Conservation (phyloP, 495 filamentous ascomycete species). For the Platismatia glauca region DNA sequence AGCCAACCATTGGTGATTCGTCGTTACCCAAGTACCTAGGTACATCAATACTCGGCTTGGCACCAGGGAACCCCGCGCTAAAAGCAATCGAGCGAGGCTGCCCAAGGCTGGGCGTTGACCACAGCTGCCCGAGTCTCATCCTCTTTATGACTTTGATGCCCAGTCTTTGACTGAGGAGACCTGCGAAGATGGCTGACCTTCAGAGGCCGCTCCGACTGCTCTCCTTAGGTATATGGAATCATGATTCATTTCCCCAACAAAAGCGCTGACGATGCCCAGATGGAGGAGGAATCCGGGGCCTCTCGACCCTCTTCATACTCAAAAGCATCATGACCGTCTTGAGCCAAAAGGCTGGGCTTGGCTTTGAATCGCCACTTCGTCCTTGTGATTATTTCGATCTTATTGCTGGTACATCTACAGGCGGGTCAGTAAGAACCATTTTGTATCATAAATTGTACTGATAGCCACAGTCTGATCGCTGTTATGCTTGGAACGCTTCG, state of each 20-base stretch:
- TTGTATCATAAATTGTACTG: constrained; percentile 1
- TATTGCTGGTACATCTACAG: constrained; percentile 36
- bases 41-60: too few relatives aligned
- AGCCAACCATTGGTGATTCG: too few relatives aligned
- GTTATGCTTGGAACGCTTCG: constrained; percentile 38
- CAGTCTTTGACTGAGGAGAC: too few relatives aligned
- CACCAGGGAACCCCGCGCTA: too few relatives aligned
- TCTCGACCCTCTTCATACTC: constrained; percentile 35
- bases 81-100: too few relatives aligned
- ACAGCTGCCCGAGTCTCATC: too few relatives aligned
- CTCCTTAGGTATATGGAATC: constrained; percentile 10
- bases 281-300: constrained; percentile 36
- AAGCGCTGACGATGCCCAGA: constrained; percentile 19
- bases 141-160: too few relatives aligned
- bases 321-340: constrained; percentile 31
- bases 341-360: constrained; percentile 20
- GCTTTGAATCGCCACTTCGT: constrained; percentile 19
- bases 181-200: too few relatives aligned
- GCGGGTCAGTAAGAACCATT: constrained; percentile 26
- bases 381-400: constrained; percentile 38
- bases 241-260: background rate
- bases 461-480: constrained; percentile 36
- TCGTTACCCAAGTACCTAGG: too few relatives aligned
- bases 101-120: too few relatives aligned
- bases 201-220: constrained; percentile 13